Conservation (phyloP, 106 monocot species). For the Dendrobium huoshanense region DNA sequence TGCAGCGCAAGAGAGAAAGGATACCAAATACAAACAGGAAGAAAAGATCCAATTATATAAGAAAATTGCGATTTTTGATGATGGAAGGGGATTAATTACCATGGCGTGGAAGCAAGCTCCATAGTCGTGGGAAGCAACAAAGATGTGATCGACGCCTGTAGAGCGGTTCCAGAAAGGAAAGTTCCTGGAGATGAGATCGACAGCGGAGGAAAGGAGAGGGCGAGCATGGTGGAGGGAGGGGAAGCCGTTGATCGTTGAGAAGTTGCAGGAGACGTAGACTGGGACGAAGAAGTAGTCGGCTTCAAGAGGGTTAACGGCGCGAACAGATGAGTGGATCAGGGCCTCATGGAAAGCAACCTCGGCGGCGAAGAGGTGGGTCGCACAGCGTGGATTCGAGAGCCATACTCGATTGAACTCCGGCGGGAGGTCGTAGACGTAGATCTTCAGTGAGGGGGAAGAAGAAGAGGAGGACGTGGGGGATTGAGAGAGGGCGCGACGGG, state of each 20-base stretch:
- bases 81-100: constrained; percentile 19
- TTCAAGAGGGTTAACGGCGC: constrained; percentile 30
- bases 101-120: constrained; percentile 97
- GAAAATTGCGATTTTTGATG: background rate
- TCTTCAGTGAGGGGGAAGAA: constrained; percentile 18
- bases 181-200: constrained; percentile 29
- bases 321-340: constrained; percentile 34
- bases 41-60: background rate
- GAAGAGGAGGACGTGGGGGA: constrained; percentile 9
- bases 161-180: constrained; percentile 82
- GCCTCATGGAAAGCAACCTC: constrained; percentile 88
- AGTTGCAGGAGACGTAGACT: constrained; percentile 96
- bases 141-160: constrained; percentile 75
- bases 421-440: constrained; percentile 90
- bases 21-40: background rate
- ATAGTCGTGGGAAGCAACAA: constrained; percentile 93
- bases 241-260: constrained; percentile 76
- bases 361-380: constrained; percentile 74
- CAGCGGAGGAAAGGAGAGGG: constrained; percentile 45
- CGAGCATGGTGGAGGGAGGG: constrained; percentile 68
- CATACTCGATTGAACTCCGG: constrained; percentile 50
- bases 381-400: constrained; percentile 62
- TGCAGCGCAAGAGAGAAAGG: too few species aligned
- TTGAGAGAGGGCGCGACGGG: constrained; percentile 30
- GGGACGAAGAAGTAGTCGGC: constrained; percentile 91